Percentiles rank a stretch among this genome's conserved stretches.
Conservation (phyloP, 139 green algal genomes). For the Chlamydomonas sp. region DNA sequence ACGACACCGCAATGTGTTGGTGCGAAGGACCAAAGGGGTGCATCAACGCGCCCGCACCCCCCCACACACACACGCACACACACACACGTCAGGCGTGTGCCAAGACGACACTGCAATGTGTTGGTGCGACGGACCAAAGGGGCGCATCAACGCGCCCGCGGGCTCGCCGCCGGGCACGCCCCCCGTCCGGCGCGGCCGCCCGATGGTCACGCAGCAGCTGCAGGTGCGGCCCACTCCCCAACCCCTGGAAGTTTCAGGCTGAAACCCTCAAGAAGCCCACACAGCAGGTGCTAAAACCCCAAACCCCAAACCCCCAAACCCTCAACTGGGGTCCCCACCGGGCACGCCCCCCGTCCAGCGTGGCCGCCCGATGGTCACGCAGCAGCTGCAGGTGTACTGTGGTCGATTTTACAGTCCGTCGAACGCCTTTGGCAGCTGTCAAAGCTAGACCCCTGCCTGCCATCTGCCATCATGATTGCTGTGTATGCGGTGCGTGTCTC, state of each 20-base stretch:
- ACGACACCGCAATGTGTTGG: conserved; percentile 38
- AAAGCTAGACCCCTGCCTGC: no score
- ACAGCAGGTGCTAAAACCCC: background rate
- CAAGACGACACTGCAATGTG: conserved; percentile 40
- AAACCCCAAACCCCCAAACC: background rate
- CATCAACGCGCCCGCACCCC: no score
- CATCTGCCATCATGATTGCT: no score
- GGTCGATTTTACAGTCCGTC: no score
- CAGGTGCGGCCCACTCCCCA: no score
- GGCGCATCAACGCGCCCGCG: conserved; percentile 19
- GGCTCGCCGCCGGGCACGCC: conserved; percentile 25
- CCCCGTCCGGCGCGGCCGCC: conserved; percentile 23
- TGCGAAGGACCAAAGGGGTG: conserved; percentile 22
- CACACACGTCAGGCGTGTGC: conserved; percentile 42
- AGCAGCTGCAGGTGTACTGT: no score
- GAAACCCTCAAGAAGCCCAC: background rate
- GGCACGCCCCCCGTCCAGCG: conserved; percentile 21
- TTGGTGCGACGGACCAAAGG: conserved; percentile 29
- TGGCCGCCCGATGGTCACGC: conserved; percentile 5
- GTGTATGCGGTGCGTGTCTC: no score
- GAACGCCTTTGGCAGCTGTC: no score
- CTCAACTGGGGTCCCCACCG: conserved; percentile 17
- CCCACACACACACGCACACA: no score
- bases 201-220: conserved; percentile 12
- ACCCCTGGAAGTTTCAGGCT: background rate